phyloP scores from a whole-genome alignment of 352 stramenopile genomes.

The Pythium guiyangense region DNA sequence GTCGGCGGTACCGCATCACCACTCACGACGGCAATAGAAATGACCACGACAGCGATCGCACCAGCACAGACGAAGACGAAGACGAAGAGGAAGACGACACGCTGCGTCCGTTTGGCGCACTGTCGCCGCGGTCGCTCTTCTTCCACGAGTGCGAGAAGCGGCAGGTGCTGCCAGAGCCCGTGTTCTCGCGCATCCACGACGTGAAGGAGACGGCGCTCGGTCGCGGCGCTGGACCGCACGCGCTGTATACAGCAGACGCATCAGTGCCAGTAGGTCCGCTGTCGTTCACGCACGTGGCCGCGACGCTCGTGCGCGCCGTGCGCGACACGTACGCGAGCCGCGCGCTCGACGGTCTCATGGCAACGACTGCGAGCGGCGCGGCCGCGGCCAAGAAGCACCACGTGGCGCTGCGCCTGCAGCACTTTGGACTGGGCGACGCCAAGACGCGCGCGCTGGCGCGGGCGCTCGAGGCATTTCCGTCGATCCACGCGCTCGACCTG shows the following conservation, averaged over 20 bases:
- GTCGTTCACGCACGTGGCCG: conserved; percentile 33
- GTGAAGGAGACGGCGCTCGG: neutral
- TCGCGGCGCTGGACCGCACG: too few species aligned
- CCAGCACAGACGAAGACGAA: too few species aligned
- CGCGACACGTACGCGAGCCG: conserved; percentile 19
- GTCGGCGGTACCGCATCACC: too few species aligned
- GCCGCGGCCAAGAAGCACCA: conserved; percentile 37
- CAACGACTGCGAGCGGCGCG: conserved; percentile 14
- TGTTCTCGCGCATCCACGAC: conserved; percentile 70
- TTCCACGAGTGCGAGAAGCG: conserved; percentile 60
- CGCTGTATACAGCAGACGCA: too few species aligned
- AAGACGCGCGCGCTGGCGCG: conserved; percentile 56
- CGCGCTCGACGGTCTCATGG: conserved; percentile 24
- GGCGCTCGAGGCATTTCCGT: conserved; percentile 47
- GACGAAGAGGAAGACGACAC: conserved; percentile 16
- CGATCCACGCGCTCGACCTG: conserved; percentile 59
- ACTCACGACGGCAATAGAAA: conserved; percentile 7
- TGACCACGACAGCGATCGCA: too few species aligned
- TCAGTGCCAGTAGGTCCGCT: too few species aligned
- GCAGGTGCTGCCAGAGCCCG: conserved; percentile 53
- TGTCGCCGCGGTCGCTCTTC: conserved; percentile 66
- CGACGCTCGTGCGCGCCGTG: conserved; percentile 30
- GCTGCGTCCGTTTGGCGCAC: conserved; percentile 19
- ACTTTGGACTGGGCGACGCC: conserved; percentile 65
- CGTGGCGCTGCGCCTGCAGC: conserved; percentile 50